Conservation (phyloP, 306 rosid genomes). For the Castanea crenata region DNA sequence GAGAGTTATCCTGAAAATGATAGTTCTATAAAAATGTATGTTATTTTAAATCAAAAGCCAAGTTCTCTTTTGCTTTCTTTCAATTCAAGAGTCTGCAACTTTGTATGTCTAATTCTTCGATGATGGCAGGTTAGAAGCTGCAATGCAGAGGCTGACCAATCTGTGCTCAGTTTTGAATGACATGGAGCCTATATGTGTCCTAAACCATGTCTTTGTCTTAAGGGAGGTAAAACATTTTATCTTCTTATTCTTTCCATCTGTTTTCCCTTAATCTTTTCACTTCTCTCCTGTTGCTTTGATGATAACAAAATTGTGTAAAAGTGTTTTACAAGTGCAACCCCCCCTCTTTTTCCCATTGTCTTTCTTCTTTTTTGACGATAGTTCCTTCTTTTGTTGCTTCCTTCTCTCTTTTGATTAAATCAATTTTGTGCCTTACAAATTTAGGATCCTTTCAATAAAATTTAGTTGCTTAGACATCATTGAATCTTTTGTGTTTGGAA, state of each 20-base stretch:
- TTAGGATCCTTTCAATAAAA: too few relatives aligned
- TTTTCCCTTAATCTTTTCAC: neutral
- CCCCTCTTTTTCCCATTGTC: neutral
- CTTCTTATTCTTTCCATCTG: neutral
- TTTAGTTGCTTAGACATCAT: too few relatives aligned
- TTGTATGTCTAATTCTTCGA: neutral
- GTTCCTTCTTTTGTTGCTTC: neutral
- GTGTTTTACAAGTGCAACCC: neutral
- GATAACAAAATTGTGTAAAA: neutral
- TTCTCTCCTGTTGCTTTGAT: neutral
- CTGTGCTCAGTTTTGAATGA: constrained; percentile 94
- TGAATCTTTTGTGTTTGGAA: too few relatives aligned
- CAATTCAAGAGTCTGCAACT: neutral
- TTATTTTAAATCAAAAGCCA: constrained; percentile 11
- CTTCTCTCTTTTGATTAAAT: too few relatives aligned
- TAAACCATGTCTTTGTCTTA: constrained; percentile 89
- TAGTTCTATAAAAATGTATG: constrained; percentile 88
- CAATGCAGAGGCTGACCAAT: constrained; percentile 97
- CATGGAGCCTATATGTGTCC: constrained; percentile 98
- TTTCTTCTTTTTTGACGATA: neutral
- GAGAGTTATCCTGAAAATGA: constrained; percentile 97
- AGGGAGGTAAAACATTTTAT: constrained; percentile 65
- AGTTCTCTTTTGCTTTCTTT: neutral
- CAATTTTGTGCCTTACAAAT: too few relatives aligned
- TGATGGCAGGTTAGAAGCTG: constrained; percentile 91